These are phyloP conservation scores for Musa beccarii DNA, from an alignment of 176 grass and related monocot species.

Conservation along the genomic window DNA sequence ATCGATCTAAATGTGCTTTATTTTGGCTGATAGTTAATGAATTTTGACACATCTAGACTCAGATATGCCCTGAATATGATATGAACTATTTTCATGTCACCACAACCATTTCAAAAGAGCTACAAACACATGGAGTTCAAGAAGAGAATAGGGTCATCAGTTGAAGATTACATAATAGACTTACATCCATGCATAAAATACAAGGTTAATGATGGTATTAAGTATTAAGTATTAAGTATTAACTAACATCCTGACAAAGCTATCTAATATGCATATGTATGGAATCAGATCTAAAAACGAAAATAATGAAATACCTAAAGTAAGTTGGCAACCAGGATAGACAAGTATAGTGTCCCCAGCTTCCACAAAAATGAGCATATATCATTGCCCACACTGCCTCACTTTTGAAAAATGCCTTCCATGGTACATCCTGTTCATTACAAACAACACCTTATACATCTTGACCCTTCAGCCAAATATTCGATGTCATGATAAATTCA, in stretches of 20 bases:
- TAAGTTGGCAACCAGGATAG: slow-evolving; percentile 95
- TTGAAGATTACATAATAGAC: not conserved
- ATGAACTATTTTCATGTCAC: too few species aligned
- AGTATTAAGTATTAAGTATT: not conserved
- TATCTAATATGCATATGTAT: not conserved
- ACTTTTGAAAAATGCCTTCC: slow-evolving; percentile 93
- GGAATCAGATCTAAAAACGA: not conserved
- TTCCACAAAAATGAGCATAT: slow-evolving; percentile 97
- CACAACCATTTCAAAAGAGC: too few species aligned
- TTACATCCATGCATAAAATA: not conserved
- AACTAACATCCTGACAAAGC: not conserved
- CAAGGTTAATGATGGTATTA: not conserved
- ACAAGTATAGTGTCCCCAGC: slow-evolving; percentile 97
- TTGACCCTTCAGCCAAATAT: not conserved
- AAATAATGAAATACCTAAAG: slow-evolving; percentile 50
- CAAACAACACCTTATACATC: slow-evolving; percentile 14
- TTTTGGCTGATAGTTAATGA: too few species aligned
- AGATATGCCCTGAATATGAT: too few species aligned
- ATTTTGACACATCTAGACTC: too few species aligned
- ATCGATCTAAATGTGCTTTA: too few species aligned
- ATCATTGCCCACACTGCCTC: slow-evolving; percentile 97
- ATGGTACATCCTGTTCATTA: slow-evolving; percentile 76
- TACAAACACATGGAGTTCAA: too few species aligned
- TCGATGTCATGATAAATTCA: too few species aligned
- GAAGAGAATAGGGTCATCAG: too few species aligned